Percentiles rank a stretch among this genome's conserved stretches.
These are phyloP conservation scores for Apiosordaria backusii DNA, from an alignment of 495 filamentous ascomycete genomes.

Conservation along the genomic window DNA sequence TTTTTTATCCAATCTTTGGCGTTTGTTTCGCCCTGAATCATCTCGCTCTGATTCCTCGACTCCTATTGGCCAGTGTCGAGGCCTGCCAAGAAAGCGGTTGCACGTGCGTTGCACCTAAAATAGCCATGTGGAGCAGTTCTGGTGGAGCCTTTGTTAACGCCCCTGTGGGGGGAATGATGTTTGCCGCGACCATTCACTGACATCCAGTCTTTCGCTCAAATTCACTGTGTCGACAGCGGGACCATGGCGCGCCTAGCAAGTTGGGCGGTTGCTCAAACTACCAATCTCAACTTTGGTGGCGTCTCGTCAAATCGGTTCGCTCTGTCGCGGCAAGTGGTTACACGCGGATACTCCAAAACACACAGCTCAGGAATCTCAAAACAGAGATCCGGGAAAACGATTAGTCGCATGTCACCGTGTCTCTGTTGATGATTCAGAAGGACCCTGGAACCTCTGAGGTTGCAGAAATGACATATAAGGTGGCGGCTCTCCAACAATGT, in stretches of 20 bases:
- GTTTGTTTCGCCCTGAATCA: background rate
- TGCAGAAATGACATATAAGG: background rate
- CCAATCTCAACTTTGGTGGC: background rate
- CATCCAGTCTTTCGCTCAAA: background rate
- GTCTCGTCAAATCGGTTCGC: conserved; percentile 1
- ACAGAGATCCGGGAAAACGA: background rate
- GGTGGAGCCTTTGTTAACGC: background rate
- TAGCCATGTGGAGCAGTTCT: background rate
- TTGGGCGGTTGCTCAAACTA: background rate
- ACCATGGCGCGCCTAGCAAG: background rate
- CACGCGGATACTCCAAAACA: background rate
- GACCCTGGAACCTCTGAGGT: background rate
- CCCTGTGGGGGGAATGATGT: background rate
- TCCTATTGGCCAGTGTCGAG: background rate
- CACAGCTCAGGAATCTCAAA: too few species aligned
- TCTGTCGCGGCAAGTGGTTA: background rate
- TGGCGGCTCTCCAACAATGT: background rate
- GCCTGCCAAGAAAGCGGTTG: background rate
- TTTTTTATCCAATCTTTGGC: background rate
- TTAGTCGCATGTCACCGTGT: background rate
- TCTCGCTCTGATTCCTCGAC: background rate
- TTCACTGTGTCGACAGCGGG: background rate
- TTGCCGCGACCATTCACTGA: background rate
- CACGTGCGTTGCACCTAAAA: background rate
- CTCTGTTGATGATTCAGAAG: background rate